These are phyloP conservation scores for Linnemannia zychae DNA, from an alignment of 192 early-diverging fungal genomes.

Conservation along the genomic window DNA sequence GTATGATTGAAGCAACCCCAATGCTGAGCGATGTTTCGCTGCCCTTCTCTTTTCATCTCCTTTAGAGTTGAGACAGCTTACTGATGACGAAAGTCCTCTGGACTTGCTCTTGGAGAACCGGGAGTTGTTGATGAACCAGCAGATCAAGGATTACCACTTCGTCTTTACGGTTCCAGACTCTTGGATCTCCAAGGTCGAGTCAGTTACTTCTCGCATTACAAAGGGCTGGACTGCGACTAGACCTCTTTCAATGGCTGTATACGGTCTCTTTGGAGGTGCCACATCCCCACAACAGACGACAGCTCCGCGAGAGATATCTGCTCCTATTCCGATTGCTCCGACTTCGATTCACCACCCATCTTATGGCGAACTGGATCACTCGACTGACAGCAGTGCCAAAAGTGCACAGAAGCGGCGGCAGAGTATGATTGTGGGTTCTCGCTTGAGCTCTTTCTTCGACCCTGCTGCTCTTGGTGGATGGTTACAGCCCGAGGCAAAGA, in stretches of 20 bases:
- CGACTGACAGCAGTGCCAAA: conserved; percentile 17
- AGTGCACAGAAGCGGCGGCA: conserved; percentile 31
- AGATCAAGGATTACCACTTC: conserved; percentile 55
- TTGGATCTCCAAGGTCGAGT: conserved; percentile 52
- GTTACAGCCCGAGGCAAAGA: conserved; percentile 40
- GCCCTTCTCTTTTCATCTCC: neutral
- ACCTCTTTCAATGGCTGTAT: conserved; percentile 53
- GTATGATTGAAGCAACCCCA: neutral
- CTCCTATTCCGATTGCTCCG: conserved; percentile 41
- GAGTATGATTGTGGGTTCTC: conserved; percentile 54
- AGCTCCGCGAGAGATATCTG: conserved; percentile 37
- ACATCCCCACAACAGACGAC: conserved; percentile 25
- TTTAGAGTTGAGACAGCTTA: conserved; percentile 40
- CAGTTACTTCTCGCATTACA: conserved; percentile 48
- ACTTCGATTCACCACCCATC: conserved; percentile 52
- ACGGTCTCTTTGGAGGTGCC: conserved; percentile 38
- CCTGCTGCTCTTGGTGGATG: conserved; percentile 39
- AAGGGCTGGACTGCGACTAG: conserved; percentile 52
- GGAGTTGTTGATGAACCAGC: conserved; percentile 35
- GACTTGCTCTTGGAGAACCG: conserved; percentile 39
- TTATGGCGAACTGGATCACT: conserved; percentile 16
- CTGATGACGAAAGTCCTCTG: conserved; percentile 42
- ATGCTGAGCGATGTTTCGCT: neutral
- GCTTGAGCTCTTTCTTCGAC: conserved; percentile 53
- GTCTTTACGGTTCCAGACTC: conserved; percentile 51